Percentiles rank a stretch among this genome's conserved stretches.
phyloP scores from a whole-genome alignment of 2,329 filamentous ascomycete genomes.

The Alternaria triticimaculans region DNA sequence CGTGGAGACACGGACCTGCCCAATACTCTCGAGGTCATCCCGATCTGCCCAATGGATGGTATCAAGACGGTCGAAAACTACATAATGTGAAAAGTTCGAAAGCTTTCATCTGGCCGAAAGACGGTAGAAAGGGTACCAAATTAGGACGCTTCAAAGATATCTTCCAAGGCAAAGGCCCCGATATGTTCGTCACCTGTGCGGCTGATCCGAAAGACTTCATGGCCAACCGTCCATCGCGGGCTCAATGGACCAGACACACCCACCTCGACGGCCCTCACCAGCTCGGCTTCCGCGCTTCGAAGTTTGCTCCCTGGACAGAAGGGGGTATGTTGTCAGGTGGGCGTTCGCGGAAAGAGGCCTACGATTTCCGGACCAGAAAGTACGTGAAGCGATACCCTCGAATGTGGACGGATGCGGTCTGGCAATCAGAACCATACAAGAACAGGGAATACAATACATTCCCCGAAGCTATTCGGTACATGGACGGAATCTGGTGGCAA shows the following conservation, averaged over 20 bases:
- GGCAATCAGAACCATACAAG: constrained; percentile 32
- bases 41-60: constrained; percentile 19
- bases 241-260: no score
- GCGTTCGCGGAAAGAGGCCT: constrained; percentile 26
- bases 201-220: no score
- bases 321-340: constrained; percentile 19
- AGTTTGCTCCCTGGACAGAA: not conserved
- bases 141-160: constrained; percentile 52
- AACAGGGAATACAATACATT: no score
- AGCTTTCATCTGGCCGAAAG: constrained; percentile 55
- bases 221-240: no score
- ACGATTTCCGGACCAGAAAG: constrained; percentile 40
- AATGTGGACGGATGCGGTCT: constrained; percentile 43
- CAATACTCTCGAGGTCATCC: no score
- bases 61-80: constrained; percentile 29
- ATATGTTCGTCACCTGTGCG: constrained; percentile 26
- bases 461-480: no score
- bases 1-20: no score
- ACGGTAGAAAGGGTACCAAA: constrained; percentile 26
- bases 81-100: constrained; percentile 42
- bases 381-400: no score
- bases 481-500: no score
- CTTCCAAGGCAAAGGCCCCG: constrained; percentile 51
- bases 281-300: no score
- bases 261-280: no score